These are phyloP conservation scores for Dioscorea alata DNA, from an alignment of 106 monocot species.

Conservation along the genomic window DNA sequence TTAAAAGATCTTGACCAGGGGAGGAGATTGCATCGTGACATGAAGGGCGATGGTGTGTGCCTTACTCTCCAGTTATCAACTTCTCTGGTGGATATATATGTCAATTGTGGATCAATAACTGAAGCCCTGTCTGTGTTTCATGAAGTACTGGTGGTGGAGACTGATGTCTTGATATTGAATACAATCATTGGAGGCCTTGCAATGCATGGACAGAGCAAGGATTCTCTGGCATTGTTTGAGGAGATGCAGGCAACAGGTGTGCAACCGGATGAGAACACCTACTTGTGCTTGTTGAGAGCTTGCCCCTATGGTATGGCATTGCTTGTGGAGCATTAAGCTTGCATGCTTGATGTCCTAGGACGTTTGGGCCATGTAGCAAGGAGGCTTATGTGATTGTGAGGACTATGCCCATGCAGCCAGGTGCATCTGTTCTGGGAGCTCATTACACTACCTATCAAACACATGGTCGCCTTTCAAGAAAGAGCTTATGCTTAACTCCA, in stretches of 20 bases:
- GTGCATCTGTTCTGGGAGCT: constrained; percentile 53
- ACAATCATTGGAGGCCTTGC: constrained; percentile 56
- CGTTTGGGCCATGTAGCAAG: constrained; percentile 40
- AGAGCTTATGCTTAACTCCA: too few species aligned
- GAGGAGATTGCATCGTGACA: constrained; percentile 37
- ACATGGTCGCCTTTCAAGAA: too few species aligned
- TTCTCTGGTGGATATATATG: constrained; percentile 71
- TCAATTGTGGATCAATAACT: constrained; percentile 55
- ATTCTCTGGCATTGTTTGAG: constrained; percentile 38
- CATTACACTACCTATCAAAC: constrained; percentile 38
- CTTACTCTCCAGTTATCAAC: constrained; percentile 33
- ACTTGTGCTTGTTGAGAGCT: constrained; percentile 47
- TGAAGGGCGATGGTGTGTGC: constrained; percentile 24
- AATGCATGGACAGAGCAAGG: constrained; percentile 43
- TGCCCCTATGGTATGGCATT: constrained; percentile 48
- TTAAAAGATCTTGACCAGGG: constrained; percentile 51
- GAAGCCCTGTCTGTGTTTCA: constrained; percentile 54
- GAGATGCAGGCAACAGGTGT: constrained; percentile 39
- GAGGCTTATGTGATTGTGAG: constrained; percentile 44
- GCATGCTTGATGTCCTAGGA: constrained; percentile 65
- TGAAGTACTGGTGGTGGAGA: constrained; percentile 20
- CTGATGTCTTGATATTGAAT: constrained; percentile 71
- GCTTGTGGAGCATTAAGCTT: constrained; percentile 67
- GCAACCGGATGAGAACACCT: constrained; percentile 71
- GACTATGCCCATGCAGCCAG: constrained; percentile 55